Evolutionary conservation across 2,329 filamentous ascomycete species (phyloP).

Genomic region (Cordyceps militaris): DNA sequence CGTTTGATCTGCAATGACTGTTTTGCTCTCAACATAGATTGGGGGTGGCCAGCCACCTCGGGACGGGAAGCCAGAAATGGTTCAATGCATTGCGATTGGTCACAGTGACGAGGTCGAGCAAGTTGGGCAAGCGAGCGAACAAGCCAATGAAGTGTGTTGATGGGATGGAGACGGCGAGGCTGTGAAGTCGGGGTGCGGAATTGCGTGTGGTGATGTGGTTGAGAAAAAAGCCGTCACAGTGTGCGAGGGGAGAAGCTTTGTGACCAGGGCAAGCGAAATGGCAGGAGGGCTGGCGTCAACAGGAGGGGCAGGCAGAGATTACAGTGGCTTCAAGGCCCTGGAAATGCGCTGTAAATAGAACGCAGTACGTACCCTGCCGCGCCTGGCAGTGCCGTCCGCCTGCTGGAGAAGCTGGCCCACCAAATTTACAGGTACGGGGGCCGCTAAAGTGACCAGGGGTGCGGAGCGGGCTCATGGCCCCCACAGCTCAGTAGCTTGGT

Average conservation of each 20-base stretch:
- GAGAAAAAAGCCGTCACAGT: too few species aligned
- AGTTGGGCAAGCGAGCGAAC: background rate
- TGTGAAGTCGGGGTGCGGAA: background rate
- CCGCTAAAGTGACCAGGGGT: slow-evolving; percentile 10
- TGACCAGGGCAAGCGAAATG: too few species aligned
- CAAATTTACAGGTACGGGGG: background rate
- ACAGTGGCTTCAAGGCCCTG: background rate
- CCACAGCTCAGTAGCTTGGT: too few species aligned
- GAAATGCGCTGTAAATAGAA: background rate
- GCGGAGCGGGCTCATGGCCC: background rate
- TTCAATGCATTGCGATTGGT: background rate
- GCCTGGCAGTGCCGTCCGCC: background rate
- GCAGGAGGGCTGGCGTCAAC: too few species aligned
- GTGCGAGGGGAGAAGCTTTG: background rate
- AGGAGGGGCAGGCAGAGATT: background rate
- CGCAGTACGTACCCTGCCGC: background rate
- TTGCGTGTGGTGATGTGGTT: background rate
- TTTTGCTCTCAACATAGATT: too few species aligned
- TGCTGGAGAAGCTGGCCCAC: background rate
- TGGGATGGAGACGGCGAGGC: background rate
- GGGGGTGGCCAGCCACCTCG: too few species aligned
- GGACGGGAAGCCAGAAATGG: background rate
- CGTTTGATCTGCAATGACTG: too few species aligned
- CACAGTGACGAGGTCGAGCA: background rate
- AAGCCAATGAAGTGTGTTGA: background rate